These are phyloP conservation scores for Aspergillus hortae DNA, from an alignment of 2,329 filamentous ascomycete species.

Conservation along the genomic window DNA sequence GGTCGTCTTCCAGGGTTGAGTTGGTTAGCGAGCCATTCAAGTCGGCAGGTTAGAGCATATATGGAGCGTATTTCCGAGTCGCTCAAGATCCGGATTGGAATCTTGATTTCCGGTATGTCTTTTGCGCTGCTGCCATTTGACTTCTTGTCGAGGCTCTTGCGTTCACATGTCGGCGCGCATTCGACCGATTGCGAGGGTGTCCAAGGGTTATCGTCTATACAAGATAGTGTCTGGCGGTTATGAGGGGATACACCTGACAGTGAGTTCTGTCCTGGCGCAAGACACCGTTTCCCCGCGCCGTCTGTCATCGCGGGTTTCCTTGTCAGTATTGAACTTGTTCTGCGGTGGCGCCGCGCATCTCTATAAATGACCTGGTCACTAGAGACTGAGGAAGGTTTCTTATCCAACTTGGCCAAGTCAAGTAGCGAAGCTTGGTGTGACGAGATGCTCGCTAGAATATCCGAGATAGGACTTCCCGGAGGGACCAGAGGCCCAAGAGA, in stretches of 20 bases:
- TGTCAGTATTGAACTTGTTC: too few species aligned
- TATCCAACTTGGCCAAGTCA: neutral
- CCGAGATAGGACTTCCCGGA: conserved; percentile 34
- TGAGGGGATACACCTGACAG: too few species aligned
- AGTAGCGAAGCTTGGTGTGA: conserved; percentile 7
- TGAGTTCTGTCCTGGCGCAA: too few species aligned
- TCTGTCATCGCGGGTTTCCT: too few species aligned
- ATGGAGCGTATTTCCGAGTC: conserved; percentile 37
- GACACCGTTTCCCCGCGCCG: too few species aligned
- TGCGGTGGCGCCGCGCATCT: too few species aligned
- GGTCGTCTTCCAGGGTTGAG: conserved; percentile 37
- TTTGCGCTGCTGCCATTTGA: neutral
- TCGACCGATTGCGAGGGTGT: too few species aligned
- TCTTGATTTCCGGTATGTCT: neutral
- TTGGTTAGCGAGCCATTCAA: conserved; percentile 38
- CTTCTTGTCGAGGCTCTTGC: neutral
- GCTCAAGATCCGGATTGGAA: conserved; percentile 17
- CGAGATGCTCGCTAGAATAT: conserved; percentile 21
- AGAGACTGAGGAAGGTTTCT: neutral
- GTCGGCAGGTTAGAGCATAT: conserved; percentile 32
- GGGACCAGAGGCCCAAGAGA: conserved; percentile 20
- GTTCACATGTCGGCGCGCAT: too few species aligned
- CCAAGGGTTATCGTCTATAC: too few species aligned
- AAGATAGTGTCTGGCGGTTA: too few species aligned
- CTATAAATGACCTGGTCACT: neutral